These are phyloP conservation scores for Claviceps purpurea DNA, from an alignment of 2,329 filamentous ascomycete species.

Conservation along the genomic window DNA sequence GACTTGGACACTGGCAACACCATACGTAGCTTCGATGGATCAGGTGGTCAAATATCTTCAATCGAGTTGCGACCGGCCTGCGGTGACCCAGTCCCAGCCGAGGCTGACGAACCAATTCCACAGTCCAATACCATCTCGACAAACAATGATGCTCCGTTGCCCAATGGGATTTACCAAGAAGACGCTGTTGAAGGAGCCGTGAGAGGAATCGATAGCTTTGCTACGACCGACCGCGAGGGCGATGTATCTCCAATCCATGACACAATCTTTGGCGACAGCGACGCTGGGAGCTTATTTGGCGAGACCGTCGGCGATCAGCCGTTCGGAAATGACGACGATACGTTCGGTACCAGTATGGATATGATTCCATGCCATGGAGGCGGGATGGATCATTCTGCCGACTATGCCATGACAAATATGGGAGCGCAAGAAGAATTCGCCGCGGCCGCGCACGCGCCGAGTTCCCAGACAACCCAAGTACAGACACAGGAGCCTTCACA, in stretches of 20 bases:
- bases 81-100: constrained; percentile 60
- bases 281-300: constrained; percentile 76
- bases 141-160: constrained; percentile 52
- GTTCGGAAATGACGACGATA: constrained; percentile 74
- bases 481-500: background rate
- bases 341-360: constrained; percentile 64
- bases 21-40: constrained; percentile 63
- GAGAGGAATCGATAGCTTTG: constrained; percentile 12
- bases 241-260: constrained; percentile 56
- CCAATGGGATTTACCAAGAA: constrained; percentile 33
- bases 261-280: constrained; percentile 72
- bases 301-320: constrained; percentile 48
- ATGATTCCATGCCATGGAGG: constrained; percentile 28
- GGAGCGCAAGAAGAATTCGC: constrained; percentile 3
- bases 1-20: constrained; percentile 77
- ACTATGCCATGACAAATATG: constrained; percentile 28
- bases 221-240: constrained; percentile 30
- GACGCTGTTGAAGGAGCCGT: constrained; percentile 6
- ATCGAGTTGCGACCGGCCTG: constrained; percentile 75
- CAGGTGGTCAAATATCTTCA: constrained; percentile 71
- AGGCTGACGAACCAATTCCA: constrained; percentile 42
- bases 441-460: background rate
- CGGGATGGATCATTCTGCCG: constrained; percentile 27
- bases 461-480: background rate
- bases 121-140: constrained; percentile 59